Evolutionary conservation across 805 yeast species (phyloP).

Genomic region (Saccharomycopsis capsularis): DNA sequence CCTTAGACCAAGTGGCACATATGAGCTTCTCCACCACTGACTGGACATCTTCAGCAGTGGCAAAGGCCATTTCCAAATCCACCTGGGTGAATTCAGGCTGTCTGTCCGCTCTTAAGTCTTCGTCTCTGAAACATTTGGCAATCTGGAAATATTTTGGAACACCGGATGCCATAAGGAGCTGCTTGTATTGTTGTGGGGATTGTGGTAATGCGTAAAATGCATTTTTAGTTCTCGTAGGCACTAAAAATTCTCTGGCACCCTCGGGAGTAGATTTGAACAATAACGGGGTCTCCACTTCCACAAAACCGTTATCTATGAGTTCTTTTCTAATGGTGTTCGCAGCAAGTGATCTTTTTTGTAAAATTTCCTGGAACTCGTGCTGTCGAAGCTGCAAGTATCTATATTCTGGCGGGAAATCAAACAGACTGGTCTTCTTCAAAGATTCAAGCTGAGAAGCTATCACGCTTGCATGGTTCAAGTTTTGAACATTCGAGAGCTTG

Average conservation of each 20-base stretch:
- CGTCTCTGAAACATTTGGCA: conserved; percentile 94
- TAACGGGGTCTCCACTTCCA: conserved; percentile 88
- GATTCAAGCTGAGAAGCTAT: conserved; percentile 64
- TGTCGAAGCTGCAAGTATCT: conserved; percentile 75
- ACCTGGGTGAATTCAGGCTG: conserved; percentile 98
- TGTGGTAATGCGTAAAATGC: conserved; percentile 88
- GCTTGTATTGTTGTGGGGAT: conserved; percentile 97
- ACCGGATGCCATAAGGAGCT: conserved; percentile 90
- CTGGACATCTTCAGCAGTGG: conserved; percentile 61
- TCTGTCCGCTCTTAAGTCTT: conserved; percentile 87
- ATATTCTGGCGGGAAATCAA: conserved; percentile 68
- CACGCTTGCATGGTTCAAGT: conserved; percentile 56
- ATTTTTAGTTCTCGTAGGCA: conserved; percentile 67
- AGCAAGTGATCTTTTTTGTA: conserved; percentile 50
- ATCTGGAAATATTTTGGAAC: conserved; percentile 79
- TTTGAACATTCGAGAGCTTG: conserved; percentile 41
- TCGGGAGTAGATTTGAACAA: conserved; percentile 95
- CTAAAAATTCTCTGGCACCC: conserved; percentile 93
- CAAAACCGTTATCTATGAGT: conserved; percentile 45
- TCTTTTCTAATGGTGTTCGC: conserved; percentile 40
- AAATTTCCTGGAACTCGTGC: conserved; percentile 46
- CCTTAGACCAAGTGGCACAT: conserved; percentile 45
- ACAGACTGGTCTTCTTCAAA: conserved; percentile 41
- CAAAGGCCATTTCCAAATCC: conserved; percentile 91
- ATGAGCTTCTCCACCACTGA: conserved; percentile 54